Conservation (phyloP, 2,329 filamentous ascomycete genomes). For the Phialemoniopsis sp. region DNA sequence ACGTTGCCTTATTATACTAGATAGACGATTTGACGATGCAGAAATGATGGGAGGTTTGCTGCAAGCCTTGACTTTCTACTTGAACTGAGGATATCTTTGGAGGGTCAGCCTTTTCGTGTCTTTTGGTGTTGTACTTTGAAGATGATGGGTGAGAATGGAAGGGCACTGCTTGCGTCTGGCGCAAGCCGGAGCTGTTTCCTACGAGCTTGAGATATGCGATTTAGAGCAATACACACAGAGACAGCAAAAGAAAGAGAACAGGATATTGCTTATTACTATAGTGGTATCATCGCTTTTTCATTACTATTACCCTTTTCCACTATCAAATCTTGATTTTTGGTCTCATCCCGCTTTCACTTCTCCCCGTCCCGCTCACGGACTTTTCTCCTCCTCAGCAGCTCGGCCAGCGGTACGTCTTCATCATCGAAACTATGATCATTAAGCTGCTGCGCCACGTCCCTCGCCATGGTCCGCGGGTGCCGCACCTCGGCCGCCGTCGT, state of each 20-base stretch:
- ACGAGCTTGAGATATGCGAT: not conserved
- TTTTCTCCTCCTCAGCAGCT: conserved; percentile 57
- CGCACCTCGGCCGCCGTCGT: conserved; percentile 7
- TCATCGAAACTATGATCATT: conserved; percentile 22
- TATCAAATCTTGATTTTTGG: not conserved
- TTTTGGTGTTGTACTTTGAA: not conserved
- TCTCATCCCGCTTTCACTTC: not conserved
- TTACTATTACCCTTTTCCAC: not conserved
- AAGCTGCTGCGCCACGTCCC: not conserved
- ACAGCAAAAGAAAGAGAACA: too few species aligned
- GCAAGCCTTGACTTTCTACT: too few species aligned
- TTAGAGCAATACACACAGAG: not conserved
- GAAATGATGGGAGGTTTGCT: too few species aligned
- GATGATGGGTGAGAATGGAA: too few species aligned
- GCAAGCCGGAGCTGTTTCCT: too few species aligned
- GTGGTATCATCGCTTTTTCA: conserved; percentile 2
- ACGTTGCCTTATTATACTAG: too few species aligned
- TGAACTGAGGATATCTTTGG: not conserved
- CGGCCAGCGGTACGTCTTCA: conserved; percentile 65
- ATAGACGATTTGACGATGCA: too few species aligned
- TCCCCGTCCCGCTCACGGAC: conserved; percentile 8
- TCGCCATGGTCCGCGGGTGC: too few species aligned
- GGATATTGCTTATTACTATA: conserved; percentile 11
- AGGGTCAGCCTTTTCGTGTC: not conserved
- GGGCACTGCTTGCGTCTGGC: too few species aligned